These are phyloP conservation scores for Fistulifera solaris DNA, from an alignment of 108 stramenopile species.

Conservation along the genomic window DNA sequence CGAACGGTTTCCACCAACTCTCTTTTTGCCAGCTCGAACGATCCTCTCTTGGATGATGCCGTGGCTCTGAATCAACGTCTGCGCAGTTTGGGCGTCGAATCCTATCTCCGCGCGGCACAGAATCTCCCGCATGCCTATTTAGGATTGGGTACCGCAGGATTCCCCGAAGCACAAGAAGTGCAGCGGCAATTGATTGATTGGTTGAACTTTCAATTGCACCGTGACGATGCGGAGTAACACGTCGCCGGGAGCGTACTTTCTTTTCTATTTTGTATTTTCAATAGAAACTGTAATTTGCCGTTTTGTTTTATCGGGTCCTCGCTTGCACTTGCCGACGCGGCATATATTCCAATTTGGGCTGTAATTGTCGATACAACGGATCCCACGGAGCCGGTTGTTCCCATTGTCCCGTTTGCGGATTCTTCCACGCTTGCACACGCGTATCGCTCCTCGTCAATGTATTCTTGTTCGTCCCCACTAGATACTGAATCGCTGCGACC, in stretches of 20 bases:
- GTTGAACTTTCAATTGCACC: slow-evolving; percentile 13
- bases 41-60: slow-evolving; percentile 83
- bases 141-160: slow-evolving; percentile 64
- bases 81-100: slow-evolving; percentile 50
- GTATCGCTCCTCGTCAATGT: slow-evolving; percentile 5
- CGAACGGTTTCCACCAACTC: slow-evolving; percentile 49
- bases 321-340: slow-evolving; percentile 55
- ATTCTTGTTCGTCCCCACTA: neutral
- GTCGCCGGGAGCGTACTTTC: neutral
- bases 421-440: slow-evolving; percentile 75
- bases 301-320: neutral
- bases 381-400: slow-evolving; percentile 83
- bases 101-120: slow-evolving; percentile 47
- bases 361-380: slow-evolving; percentile 46
- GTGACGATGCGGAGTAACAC: neutral
- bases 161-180: slow-evolving; percentile 66
- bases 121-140: slow-evolving; percentile 81
- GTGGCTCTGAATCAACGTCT: slow-evolving; percentile 72
- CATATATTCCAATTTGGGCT: slow-evolving; percentile 52
- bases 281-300: too few relatives aligned
- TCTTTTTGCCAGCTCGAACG: slow-evolving; percentile 59
- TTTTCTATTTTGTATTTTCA: neutral
- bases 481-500: neutral
- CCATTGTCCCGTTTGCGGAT: slow-evolving; percentile 57
- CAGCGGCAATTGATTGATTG: slow-evolving; percentile 50